Percentiles rank a stretch among this genome's conserved stretches.
Evolutionary conservation across 352 stramenopile genomes (phyloP).

Genomic region (Pythium folliculosum): DNA sequence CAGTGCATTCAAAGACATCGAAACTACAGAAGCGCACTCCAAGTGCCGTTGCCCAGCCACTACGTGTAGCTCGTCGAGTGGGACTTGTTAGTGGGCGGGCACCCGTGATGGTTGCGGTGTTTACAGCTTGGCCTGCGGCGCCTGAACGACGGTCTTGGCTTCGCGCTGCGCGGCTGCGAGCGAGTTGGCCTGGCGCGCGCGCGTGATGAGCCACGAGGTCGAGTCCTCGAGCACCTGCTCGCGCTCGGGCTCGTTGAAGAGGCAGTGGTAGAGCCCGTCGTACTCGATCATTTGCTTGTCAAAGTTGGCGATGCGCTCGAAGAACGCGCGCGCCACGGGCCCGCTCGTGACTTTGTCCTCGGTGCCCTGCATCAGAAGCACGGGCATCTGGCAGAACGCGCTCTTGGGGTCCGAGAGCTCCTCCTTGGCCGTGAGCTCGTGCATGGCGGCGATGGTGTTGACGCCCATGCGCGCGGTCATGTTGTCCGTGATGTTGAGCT

Average conservation of each 20-base stretch:
- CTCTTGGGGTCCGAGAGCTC: conserved; percentile 24
- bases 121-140: conserved; percentile 10
- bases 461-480: conserved; percentile 46
- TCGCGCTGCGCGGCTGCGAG: conserved; percentile 11
- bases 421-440: conserved; percentile 14
- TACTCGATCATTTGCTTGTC: conserved; percentile 73
- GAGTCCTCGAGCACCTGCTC: conserved; percentile 55
- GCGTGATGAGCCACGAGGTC: conserved; percentile 36
- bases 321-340: conserved; percentile 40
- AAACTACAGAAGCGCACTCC: no score
- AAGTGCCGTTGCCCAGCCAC: no score
- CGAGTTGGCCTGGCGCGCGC: conserved; percentile 10
- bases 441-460: conserved; percentile 33
- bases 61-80: no score
- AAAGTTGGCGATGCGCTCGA: conserved; percentile 37
- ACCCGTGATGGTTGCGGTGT: neutral
- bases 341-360: conserved; percentile 52
- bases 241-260: conserved; percentile 63
- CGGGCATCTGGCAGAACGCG: conserved; percentile 30
- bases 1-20: no score
- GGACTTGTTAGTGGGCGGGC: no score
- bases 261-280: conserved; percentile 58
- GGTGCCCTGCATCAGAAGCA: conserved; percentile 50
- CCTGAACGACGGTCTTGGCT: conserved; percentile 3
- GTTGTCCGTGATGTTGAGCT: conserved; percentile 48